Evolutionary conservation across 306 rosid species (phyloP).

Genomic region (Vachellia collinsii): DNA sequence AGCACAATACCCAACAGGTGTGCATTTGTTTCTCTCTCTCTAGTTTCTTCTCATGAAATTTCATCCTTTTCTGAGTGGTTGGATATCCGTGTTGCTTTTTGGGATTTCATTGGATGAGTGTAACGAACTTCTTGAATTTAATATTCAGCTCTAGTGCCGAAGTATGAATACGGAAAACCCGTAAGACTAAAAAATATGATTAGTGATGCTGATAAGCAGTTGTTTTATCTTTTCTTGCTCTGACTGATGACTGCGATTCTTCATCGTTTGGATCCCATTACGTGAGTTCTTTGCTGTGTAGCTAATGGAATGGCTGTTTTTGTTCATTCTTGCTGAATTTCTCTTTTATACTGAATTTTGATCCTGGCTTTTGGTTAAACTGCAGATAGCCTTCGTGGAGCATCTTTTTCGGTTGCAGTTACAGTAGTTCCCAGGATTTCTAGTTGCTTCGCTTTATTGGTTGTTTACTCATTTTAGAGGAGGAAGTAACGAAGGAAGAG

Average conservation of each 20-base stretch:
- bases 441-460: conserved; percentile 32
- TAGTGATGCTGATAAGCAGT: not conserved
- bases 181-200: not conserved
- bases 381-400: conserved; percentile 40
- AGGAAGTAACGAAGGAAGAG: conserved; percentile 24
- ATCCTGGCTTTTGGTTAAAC: conserved; percentile 30
- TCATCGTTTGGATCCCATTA: conserved; percentile 33
- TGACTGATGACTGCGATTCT: conserved; percentile 11
- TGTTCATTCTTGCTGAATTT: not conserved
- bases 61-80: conserved; percentile 12
- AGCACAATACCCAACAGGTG: conserved; percentile 37
- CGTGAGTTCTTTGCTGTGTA: conserved; percentile 37
- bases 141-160: conserved; percentile 11
- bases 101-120: conserved; percentile 12
- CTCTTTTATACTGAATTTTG: conserved; percentile 24
- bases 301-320: conserved; percentile 18
- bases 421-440: conserved; percentile 31
- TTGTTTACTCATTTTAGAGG: conserved; percentile 9
- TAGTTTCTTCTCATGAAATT: conserved; percentile 10
- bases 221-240: conserved; percentile 25
- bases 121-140: conserved; percentile 30
- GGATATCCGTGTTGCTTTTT: conserved; percentile 34
- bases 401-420: conserved; percentile 6
- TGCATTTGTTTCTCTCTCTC: not conserved
- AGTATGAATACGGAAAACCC: conserved; percentile 16